Evolutionary conservation across 495 filamentous ascomycete genomes (phyloP).

Genomic region (Daldinia vernicosa): DNA sequence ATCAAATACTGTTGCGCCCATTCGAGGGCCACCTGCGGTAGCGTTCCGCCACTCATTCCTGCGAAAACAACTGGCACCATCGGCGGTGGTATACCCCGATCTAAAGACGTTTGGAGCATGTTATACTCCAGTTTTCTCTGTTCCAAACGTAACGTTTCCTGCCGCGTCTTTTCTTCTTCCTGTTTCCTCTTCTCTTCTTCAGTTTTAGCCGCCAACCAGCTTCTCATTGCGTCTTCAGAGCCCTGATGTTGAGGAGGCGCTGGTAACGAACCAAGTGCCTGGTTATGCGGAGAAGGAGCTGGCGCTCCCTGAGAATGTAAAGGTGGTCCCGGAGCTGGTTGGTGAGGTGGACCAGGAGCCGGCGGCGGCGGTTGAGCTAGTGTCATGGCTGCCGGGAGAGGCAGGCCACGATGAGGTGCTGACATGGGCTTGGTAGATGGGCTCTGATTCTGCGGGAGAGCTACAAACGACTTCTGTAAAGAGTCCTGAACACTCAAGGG

Average conservation of each 20-base stretch:
- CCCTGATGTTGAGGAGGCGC: slow-evolving; percentile 76
- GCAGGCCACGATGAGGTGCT: slow-evolving; percentile 77
- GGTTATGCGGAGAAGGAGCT: slow-evolving; percentile 48
- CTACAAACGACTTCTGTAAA: slow-evolving; percentile 53
- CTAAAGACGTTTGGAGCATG: slow-evolving; percentile 82
- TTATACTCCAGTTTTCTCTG: slow-evolving; percentile 84
- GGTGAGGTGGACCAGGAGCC: slow-evolving; percentile 49
- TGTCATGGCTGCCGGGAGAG: slow-evolving; percentile 77
- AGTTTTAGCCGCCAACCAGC: slow-evolving; percentile 81
- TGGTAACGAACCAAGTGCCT: slow-evolving; percentile 66
- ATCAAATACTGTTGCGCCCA: slow-evolving; percentile 77
- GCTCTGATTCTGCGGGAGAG: slow-evolving; percentile 52
- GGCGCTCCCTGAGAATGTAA: slow-evolving; percentile 50
- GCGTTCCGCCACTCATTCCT: slow-evolving; percentile 74
- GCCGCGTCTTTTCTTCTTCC: slow-evolving; percentile 88
- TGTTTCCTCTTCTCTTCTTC: slow-evolving; percentile 87
- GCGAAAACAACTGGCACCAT: slow-evolving; percentile 92
- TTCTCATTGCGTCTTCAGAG: slow-evolving; percentile 81
- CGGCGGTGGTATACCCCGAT: slow-evolving; percentile 82
- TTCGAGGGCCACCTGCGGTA: slow-evolving; percentile 67
- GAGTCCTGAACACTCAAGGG: slow-evolving; percentile 61
- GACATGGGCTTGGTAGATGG: slow-evolving; percentile 67
- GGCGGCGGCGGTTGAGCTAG: slow-evolving; percentile 58
- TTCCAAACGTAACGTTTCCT: slow-evolving; percentile 79
- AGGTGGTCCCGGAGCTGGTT: slow-evolving; percentile 49